Evolutionary conservation across 306 rosid genomes (phyloP), one percentile per base, ranked within the genome.

Genomic region (Urtica urens): DNA sequence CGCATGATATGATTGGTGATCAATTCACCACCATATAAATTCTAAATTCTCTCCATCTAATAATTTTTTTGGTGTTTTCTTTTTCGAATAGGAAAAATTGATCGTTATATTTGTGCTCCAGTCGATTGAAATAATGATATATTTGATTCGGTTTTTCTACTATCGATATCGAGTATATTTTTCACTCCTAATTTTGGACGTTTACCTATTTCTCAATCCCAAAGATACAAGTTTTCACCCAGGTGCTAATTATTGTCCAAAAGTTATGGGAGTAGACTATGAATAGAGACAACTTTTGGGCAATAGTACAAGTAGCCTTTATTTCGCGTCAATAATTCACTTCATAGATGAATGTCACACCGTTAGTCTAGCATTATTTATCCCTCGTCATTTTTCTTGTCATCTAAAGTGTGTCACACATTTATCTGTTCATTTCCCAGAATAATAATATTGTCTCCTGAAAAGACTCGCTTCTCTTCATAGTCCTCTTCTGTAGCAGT

Each of bases 261-360:
- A 37, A 37, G n/a, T 28, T 28, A 4, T 28, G 10, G 6, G 4
- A 10, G 33, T 10, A 15, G 30, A 24, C 19, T 3, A 46, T 46
- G 51, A n/a, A 46, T 29, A 6, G 15, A 14, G 51, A 14, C 33
- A 12, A 20, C 1, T 23, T 20, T 37, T 38, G 22, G 2, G 33
- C 58, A 6, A 35, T 23, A 35, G 6, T 52, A 23, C 46, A 52
- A 6, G 33, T 34, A 8, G 10, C 5, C 7, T 12, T 38, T 20
- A n/a, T 10, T 12, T 16, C 31, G 38, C 55, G n/a, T 14, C 57
- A 34, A 34, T 34, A 33, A 51, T 33, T 51, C n/a, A 29, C 28
- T 3, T 15, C 40, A 30, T 33, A 18, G 20, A 31, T 51, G 22
- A 7, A 33, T 30, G 3, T 46, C 17, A 46, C 17, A 46, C 17